Evolutionary conservation across 2,329 filamentous ascomycete genomes (phyloP), one percentile per base, ranked within the genome.

Genomic region (Neofusicoccum kwambonambiense): DNA sequence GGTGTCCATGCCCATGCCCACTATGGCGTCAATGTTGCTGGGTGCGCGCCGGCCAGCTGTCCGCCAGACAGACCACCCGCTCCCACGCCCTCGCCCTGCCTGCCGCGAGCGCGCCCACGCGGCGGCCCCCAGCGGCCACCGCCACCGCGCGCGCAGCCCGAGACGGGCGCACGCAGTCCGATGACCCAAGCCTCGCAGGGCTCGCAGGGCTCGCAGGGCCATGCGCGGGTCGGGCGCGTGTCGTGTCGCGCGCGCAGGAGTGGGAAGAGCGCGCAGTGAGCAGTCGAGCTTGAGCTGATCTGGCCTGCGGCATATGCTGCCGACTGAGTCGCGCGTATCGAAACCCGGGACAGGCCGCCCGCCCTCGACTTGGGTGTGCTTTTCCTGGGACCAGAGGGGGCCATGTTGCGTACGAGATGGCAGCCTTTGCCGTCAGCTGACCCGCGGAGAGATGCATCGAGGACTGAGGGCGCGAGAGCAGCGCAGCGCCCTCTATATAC

Each of bases 401-500:
- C 54, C 54, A 45, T 58, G 54, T 45, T 45, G 54, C 41, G 56
- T 60, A 47, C 56, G 56, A 60, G 31, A 22, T 22, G 54, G 39
- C 39, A 42, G 37, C 39, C 39, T 57, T 57, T 60, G 41, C 56
- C 50, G 50, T 34, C 50, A 34, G 50, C 50, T 52, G 50, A 34
- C n/a, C 31, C 50, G 34, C 31, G 50, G 31, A 31, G 50, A 39
- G 31, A 13, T 34, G 4, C 19, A 15, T n/a, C 12, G 31, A 4
- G n/a, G 19, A 13, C 12, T 15, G 39, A 19, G 42, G 31, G 22
- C 56, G 42, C 8, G 41, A 17, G 60, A 52, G 70, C 68, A 68
- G 69, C 69, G 60, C 65, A 66, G 51, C 66, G 65, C 68, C 67
- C 72, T 75, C 75, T 73, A 74, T 72, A 66, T 65, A 67, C 66